These are phyloP conservation scores for Carex myosuroides DNA, from an alignment of 176 grass and related monocot genomes.

Conservation along the genomic window DNA sequence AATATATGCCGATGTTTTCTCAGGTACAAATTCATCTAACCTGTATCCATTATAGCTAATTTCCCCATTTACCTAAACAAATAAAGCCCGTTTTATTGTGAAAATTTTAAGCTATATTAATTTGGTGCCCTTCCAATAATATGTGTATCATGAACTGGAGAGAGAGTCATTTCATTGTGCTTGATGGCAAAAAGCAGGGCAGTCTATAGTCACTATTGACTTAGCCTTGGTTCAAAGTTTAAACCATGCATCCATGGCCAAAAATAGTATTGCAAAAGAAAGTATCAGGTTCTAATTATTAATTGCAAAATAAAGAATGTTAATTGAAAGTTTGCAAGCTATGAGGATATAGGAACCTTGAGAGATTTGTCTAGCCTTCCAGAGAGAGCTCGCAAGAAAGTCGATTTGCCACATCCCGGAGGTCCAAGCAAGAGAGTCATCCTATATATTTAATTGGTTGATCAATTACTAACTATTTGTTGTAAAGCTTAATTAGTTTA, in stretches of 20 bases:
- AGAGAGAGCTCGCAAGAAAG: conserved; percentile 53
- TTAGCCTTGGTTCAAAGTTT: not conserved
- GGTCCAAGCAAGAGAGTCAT: conserved; percentile 77
- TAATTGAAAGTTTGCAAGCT: not conserved
- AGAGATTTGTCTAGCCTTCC: conserved; percentile 57
- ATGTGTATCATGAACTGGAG: not conserved
- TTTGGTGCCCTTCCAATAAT: not conserved
- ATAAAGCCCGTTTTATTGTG: not conserved
- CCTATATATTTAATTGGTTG: conserved; percentile 27
- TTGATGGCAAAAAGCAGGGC: not conserved
- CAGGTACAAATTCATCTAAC: conserved; percentile 45
- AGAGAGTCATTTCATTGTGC: not conserved
- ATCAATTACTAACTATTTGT: not conserved
- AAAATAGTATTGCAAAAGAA: not conserved
- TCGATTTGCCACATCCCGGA: conserved; percentile 75
- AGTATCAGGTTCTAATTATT: not conserved
- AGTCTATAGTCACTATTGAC: not conserved
- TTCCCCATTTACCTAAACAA: conserved; percentile 32
- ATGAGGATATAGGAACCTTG: conserved; percentile 27
- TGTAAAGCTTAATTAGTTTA: not conserved
- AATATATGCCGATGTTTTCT: conserved; percentile 54
- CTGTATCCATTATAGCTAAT: conserved; percentile 45
- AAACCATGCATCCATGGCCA: not conserved
- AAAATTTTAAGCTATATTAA: not conserved
- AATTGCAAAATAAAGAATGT: not conserved